Evolutionary conservation across 495 filamentous ascomycete genomes (phyloP).

Genomic region (Penicillium canariense): DNA sequence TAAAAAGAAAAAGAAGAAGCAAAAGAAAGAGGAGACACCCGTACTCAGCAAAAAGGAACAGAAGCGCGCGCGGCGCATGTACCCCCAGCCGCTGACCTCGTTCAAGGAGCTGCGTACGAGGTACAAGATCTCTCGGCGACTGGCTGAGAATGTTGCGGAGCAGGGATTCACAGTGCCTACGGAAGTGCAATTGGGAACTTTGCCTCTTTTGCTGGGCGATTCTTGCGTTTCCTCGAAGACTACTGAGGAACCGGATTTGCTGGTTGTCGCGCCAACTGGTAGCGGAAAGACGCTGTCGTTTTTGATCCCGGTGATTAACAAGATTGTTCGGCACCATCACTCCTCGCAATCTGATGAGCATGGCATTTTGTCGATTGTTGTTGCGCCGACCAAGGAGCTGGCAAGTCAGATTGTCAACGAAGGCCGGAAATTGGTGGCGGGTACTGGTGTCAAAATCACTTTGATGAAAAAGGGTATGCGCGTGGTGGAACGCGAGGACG

Average conservation of each 20-base stretch:
- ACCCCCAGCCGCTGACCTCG: conserved; percentile 71
- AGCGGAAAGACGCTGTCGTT: conserved; percentile 97
- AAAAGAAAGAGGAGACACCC: conserved; percentile 38
- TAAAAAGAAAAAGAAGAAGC: conserved; percentile 53
- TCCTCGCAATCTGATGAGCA: conserved; percentile 45
- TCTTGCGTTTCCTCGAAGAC: conserved; percentile 15
- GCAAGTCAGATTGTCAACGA: conserved; percentile 92
- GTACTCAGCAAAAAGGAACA: conserved; percentile 51
- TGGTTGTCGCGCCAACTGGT: conserved; percentile 89
- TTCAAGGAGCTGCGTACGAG: conserved; percentile 68
- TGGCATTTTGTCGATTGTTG: conserved; percentile 61
- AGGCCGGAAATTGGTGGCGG: conserved; percentile 72
- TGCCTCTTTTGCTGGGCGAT: conserved; percentile 70
- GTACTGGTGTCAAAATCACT: conserved; percentile 76
- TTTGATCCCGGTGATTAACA: conserved; percentile 79
- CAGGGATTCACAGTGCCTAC: conserved; percentile 87
- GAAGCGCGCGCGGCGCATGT: conserved; percentile 55
- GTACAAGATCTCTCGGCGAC: conserved; percentile 66
- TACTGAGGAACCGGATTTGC: conserved; percentile 59
- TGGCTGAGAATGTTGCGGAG: conserved; percentile 74
- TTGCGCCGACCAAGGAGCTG: conserved; percentile 92
- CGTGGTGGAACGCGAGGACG: conserved; percentile 47
- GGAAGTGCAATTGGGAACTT: conserved; percentile 83
- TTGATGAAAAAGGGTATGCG: conserved; percentile 83
- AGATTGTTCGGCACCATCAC: conserved; percentile 57